A percentile compares a stretch with the other conserved stretches of the same genome.
Conservation (phyloP, 192 early-diverging fungal genomes). For the Rhizophlyctis rosea region DNA sequence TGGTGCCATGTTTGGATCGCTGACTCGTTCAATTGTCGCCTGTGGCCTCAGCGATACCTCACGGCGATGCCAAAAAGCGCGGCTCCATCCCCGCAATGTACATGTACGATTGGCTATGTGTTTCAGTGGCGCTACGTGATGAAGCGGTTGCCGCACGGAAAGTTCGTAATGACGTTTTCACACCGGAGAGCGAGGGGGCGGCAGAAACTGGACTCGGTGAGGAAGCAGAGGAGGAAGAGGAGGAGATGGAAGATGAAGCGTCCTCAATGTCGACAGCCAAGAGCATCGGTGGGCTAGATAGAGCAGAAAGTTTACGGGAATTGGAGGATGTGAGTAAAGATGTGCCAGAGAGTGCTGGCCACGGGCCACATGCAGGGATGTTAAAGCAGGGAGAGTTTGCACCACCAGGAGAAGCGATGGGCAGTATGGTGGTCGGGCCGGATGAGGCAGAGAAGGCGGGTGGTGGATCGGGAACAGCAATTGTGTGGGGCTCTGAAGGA, state of each 20-base stretch:
- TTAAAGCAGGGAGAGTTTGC: neutral
- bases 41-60: conserved; percentile 33
- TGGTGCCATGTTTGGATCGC: conserved; percentile 5
- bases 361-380: neutral
- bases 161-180: conserved; percentile 28
- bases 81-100: conserved; percentile 47
- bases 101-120: conserved; percentile 56
- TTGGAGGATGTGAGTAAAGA: neutral
- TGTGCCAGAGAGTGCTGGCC: neutral
- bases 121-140: conserved; percentile 42
- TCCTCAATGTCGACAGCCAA: neutral
- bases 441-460: neutral
- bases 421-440: neutral
- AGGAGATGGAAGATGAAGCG: conserved; percentile 22
- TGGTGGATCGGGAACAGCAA: neutral
- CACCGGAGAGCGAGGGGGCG: neutral
- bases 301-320: neutral
- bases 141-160: conserved; percentile 44
- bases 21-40: conserved; percentile 6
- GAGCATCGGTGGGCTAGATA: neutral
- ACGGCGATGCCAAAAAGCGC: conserved; percentile 45
- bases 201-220: conserved; percentile 20
- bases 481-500: neutral
- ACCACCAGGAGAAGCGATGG: neutral
- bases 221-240: conserved; percentile 28